Conservation (phyloP, 73 alveolate genomes). For the Vitrella brassicaformis region DNA sequence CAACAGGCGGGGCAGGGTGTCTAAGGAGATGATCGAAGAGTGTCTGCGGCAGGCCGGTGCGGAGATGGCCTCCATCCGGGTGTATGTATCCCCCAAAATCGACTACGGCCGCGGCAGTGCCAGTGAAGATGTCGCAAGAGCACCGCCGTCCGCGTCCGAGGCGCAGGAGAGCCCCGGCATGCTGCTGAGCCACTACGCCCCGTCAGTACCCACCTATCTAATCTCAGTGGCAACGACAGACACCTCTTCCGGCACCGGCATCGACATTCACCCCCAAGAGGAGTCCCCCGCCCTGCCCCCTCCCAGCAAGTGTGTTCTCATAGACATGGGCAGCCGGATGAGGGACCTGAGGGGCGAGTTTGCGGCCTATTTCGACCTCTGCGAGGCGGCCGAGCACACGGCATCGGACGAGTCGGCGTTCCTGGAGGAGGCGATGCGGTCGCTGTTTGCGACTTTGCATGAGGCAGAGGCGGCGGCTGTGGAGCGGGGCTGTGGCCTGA, state of each 20-base stretch:
- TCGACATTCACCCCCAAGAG: background rate
- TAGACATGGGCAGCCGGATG: too few species aligned
- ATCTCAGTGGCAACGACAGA: conserved; percentile 26
- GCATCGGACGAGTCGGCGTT: background rate
- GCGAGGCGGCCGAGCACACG: background rate
- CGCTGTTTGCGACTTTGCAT: background rate
- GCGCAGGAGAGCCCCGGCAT: conserved; percentile 69
- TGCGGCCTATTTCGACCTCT: too few species aligned
- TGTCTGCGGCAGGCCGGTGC: background rate
- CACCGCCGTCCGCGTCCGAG: conserved; percentile 40
- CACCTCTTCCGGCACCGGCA: background rate
- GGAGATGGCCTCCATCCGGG: conserved; percentile 30
- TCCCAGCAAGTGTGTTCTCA: background rate
- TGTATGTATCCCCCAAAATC: conserved; percentile 23
- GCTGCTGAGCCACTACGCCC: conserved; percentile 72
- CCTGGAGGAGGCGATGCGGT: background rate
- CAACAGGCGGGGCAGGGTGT: conserved; percentile 7
- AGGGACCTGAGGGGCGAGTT: too few species aligned
- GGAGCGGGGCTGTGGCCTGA: background rate
- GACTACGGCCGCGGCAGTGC: too few species aligned
- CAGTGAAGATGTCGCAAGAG: too few species aligned
- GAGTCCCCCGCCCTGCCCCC: background rate
- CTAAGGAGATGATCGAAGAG: background rate
- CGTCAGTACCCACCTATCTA: conserved; percentile 58
- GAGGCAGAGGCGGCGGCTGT: background rate